Base-by-base conservation (phyloP, 352 stramenopile genomes). In the Globisporangium takayamanum region DNA sequence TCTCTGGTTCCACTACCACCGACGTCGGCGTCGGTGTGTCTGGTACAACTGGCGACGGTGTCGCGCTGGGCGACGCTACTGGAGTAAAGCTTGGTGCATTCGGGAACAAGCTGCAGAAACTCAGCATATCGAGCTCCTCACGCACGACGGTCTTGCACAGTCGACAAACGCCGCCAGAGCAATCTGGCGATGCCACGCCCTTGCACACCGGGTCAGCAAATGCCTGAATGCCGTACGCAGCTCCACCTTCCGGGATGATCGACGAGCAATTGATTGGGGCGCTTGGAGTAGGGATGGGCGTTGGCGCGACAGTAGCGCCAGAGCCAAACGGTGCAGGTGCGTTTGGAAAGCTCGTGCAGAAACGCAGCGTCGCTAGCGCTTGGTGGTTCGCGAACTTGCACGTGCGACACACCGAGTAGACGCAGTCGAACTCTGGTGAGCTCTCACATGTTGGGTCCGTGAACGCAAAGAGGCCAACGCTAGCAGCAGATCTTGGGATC, bases 381-480 rank as follows among this genome's bases (percentile, higher is more conserved):
- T 22, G 49, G 49, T 53, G 49, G 26, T 53, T 53, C 14, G 49
- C 26, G 16, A 53, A 10, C 33, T 41, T 53, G 49, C 49, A 53
- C 26, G 26, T 36, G 14, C 49, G 49, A 7, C 49, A 53, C 7
- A 53, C 30, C 1, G 26, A 16, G 49, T 42, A 53, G 49, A 53
- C 49, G 25, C 49, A 53, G 49, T 53, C 49, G 12, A 53, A 20
- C 7, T 53, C 49, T 5, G 26, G 11, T 15, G 49, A 53, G 26
- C 12, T 39, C 30, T 39, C 49, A 28, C 49, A 53, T 3, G 30
- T 20, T 14, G 49, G 28, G n/a, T 53, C 49, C 26, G 49, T 53
- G 49, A 53, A 53, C 49, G 49, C 49, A 36, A 53, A 53, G 26
- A 53, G 49, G 16, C 49, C 49, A 15, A 53, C 26, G 15, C 33